Conservation (phyloP, 2,329 filamentous ascomycete species). For the Tolypocladium tropicale region DNA sequence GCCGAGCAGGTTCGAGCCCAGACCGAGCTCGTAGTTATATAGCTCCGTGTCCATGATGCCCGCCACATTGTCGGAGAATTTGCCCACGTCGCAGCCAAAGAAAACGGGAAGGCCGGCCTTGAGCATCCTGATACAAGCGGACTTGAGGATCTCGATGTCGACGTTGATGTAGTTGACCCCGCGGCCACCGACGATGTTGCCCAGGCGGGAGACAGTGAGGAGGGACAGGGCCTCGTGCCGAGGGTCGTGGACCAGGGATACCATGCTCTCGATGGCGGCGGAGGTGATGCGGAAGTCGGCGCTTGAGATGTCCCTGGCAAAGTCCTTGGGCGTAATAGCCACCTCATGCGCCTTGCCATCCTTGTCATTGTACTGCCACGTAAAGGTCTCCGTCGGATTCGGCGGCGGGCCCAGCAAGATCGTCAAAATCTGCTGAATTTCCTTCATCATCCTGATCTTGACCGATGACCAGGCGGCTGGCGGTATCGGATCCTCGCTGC, state of each 20-base stretch:
- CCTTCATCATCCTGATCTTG: constrained; percentile 68
- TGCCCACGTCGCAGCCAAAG: constrained; percentile 81
- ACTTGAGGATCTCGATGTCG: constrained; percentile 60
- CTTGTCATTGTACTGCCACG: constrained; percentile 70
- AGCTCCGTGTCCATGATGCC: constrained; percentile 76
- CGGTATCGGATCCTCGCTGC: constrained; percentile 15
- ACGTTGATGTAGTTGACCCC: constrained; percentile 78
- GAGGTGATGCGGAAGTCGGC: constrained; percentile 47
- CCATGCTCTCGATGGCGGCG: constrained; percentile 55
- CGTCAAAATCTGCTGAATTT: constrained; percentile 74
- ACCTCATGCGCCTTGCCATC: constrained; percentile 53
- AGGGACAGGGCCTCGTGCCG: constrained; percentile 63
- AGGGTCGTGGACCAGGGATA: constrained; percentile 80
- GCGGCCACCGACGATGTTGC: constrained; percentile 70
- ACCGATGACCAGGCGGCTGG: constrained; percentile 31
- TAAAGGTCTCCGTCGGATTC: constrained; percentile 55
- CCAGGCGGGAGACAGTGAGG: constrained; percentile 67
- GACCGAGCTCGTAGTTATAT: constrained; percentile 73
- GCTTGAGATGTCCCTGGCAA: constrained; percentile 58
- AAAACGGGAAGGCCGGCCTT: constrained; percentile 71
- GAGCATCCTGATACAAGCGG: constrained; percentile 66
- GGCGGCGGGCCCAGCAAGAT: constrained; percentile 75
- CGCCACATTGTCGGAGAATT: constrained; percentile 56
- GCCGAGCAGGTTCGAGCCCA: constrained; percentile 63
- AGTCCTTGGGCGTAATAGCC: constrained; percentile 56